Conservation (phyloP, 169 alveolate genomes). For the Plasmodium blacklocki region DNA sequence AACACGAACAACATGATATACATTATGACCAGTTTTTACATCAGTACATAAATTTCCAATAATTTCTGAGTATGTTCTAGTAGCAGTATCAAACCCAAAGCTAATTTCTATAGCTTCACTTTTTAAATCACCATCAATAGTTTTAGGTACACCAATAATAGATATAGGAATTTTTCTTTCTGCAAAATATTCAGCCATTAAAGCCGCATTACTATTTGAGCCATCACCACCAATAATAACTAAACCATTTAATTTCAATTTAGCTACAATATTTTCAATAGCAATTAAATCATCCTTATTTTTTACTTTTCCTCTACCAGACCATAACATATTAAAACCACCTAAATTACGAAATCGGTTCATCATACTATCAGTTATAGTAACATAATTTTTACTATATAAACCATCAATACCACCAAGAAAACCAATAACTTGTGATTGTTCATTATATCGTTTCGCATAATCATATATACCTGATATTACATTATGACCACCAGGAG, state of each 20-base stretch:
- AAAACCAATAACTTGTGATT: constrained; percentile 94
- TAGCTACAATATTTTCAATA: constrained; percentile 88
- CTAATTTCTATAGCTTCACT: constrained; percentile 96
- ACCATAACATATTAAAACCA: constrained; percentile 98
- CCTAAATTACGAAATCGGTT: constrained; percentile 96
- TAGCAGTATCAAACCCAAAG: constrained; percentile 99
- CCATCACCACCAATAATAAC: constrained; percentile 99
- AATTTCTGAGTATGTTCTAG: constrained; percentile 95
- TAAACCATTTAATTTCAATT: constrained; percentile 96
- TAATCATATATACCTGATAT: constrained; percentile 97
- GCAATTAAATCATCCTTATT: constrained; percentile 93
- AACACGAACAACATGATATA: constrained; percentile 96
- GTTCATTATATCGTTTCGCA: constrained; percentile 91
- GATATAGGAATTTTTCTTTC: constrained; percentile 77
- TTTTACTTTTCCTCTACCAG: constrained; percentile 98
- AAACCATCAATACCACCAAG: constrained; percentile 96
- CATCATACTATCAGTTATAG: constrained; percentile 92
- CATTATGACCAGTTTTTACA: constrained; percentile 92
- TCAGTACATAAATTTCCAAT: constrained; percentile 96
- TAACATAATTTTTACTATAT: constrained; percentile 93
- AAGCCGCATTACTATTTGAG: constrained; percentile 98
- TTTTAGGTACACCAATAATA: constrained; percentile 98
- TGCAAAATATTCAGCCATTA: constrained; percentile 96
- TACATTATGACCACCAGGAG: constrained; percentile 99
- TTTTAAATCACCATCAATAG: constrained; percentile 99